These are phyloP conservation scores for Globisporangium mamillatum DNA, from an alignment of 352 stramenopile species.

Conservation along the genomic window DNA sequence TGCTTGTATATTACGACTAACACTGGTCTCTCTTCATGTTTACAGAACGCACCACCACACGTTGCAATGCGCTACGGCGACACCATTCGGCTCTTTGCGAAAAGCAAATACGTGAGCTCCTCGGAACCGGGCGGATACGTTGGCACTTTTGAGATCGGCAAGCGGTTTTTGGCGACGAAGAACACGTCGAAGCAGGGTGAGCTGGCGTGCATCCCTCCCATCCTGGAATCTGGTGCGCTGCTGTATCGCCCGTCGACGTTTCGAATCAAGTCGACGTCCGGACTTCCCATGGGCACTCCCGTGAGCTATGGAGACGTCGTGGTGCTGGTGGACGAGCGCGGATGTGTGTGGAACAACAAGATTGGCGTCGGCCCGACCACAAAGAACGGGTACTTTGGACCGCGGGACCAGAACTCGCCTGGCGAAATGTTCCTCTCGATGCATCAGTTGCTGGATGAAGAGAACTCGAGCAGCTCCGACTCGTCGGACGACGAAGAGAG, in stretches of 20 bases:
- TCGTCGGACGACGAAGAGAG: slow-evolving; percentile 59
- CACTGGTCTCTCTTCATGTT: slow-evolving; percentile 33
- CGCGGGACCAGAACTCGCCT: slow-evolving; percentile 60
- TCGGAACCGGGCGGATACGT: slow-evolving; percentile 50
- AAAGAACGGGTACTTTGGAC: slow-evolving; percentile 79
- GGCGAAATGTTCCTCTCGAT: slow-evolving; percentile 83
- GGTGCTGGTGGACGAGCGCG: slow-evolving; percentile 67
- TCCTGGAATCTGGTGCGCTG: slow-evolving; percentile 31
- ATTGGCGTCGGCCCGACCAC: slow-evolving; percentile 69
- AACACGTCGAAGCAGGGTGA: slow-evolving; percentile 63
- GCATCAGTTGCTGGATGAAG: slow-evolving; percentile 51
- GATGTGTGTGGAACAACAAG: slow-evolving; percentile 86
- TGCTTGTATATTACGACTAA: neutral
- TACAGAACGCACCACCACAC: slow-evolving; percentile 46
- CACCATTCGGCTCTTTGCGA: slow-evolving; percentile 61
- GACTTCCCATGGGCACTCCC: slow-evolving; percentile 47
- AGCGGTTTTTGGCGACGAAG: slow-evolving; percentile 58
- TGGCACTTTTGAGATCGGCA: slow-evolving; percentile 63
- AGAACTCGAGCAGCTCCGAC: slow-evolving; percentile 44
- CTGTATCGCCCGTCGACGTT: slow-evolving; percentile 60
- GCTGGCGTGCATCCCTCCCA: slow-evolving; percentile 60
- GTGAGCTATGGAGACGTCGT: slow-evolving; percentile 82
- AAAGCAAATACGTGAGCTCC: slow-evolving; percentile 45
- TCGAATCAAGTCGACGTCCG: slow-evolving; percentile 63
- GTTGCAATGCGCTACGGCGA: slow-evolving; percentile 72